Conservation (phyloP, 306 rosid genomes). For the Rubus idaeus region DNA sequence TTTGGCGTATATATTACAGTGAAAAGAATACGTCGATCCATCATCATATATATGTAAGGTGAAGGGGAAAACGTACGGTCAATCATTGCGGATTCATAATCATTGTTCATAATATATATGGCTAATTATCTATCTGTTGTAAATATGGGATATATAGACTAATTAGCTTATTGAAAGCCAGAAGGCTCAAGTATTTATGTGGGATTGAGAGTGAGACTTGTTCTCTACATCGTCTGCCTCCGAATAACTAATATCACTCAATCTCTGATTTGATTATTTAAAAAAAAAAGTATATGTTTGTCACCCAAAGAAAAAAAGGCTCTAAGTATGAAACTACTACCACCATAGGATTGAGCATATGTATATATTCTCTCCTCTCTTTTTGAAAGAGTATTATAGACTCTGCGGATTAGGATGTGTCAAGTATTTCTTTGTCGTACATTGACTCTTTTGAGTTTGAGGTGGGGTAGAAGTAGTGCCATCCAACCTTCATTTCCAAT, state of each 20-base stretch:
- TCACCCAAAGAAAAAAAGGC: too few species aligned
- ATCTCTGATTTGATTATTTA: too few species aligned
- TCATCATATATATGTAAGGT: neutral
- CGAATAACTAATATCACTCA: too few species aligned
- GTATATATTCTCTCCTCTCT: neutral
- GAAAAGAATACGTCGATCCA: neutral
- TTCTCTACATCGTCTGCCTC: too few species aligned
- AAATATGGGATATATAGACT: too few species aligned
- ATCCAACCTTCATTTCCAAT: constrained; percentile 4
- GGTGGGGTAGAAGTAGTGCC: neutral
- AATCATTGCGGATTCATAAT: neutral
- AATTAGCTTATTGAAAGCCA: too few species aligned
- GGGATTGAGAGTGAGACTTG: too few species aligned
- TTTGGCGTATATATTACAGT: neutral
- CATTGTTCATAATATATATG: neutral
- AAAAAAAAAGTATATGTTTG: too few species aligned
- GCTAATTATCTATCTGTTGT: too few species aligned
- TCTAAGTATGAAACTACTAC: neutral
- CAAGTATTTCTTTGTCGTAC: neutral
- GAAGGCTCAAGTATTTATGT: too few species aligned
- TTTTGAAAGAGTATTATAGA: neutral
- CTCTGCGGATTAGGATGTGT: neutral
- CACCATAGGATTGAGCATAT: neutral
- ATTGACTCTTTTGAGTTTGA: neutral
- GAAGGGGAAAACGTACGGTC: neutral